phyloP scores from a whole-genome alignment of 345 rosid species.

The Eutrema japonicum region DNA sequence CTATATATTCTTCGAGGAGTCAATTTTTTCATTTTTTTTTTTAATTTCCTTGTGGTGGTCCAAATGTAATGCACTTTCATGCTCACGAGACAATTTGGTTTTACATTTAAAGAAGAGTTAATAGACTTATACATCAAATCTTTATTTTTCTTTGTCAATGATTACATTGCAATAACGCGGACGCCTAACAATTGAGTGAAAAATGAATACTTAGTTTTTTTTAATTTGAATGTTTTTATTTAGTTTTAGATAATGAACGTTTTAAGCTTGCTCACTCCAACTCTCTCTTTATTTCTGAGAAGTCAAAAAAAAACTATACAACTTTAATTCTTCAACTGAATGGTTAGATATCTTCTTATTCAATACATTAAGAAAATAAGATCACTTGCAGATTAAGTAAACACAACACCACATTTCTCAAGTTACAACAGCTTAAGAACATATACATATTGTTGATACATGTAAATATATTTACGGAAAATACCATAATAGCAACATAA shows the following conservation, averaged over 20 bases:
- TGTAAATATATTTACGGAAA: slow-evolving; percentile 25
- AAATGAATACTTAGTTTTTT: neutral
- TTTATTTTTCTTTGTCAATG: slow-evolving; percentile 1
- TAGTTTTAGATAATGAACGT: neutral
- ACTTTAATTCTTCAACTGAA: neutral
- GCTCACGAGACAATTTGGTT: slow-evolving; percentile 20
- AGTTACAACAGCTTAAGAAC: slow-evolving; percentile 17
- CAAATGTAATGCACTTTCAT: slow-evolving; percentile 8
- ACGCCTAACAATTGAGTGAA: neutral
- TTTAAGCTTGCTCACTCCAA: neutral
- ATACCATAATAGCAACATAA: slow-evolving; percentile 32
- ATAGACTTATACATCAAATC: slow-evolving; percentile 11
- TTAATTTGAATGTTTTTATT: neutral
- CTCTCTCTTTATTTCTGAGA: neutral
- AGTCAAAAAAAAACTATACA: neutral
- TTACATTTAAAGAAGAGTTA: slow-evolving; percentile 11
- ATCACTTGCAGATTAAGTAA: slow-evolving; percentile 15
- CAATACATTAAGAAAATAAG: neutral
- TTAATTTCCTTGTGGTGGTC: slow-evolving; percentile 24
- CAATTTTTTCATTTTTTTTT: neutral
- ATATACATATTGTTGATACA: slow-evolving; percentile 21
- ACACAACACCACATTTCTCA: slow-evolving; percentile 21
- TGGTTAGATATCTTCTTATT: neutral
- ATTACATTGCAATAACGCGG: slow-evolving; percentile 8
- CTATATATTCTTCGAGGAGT: neutral